Evolutionary conservation across 1,139 yeast genomes (phyloP).

Genomic region (Scheffersomyces titani): DNA sequence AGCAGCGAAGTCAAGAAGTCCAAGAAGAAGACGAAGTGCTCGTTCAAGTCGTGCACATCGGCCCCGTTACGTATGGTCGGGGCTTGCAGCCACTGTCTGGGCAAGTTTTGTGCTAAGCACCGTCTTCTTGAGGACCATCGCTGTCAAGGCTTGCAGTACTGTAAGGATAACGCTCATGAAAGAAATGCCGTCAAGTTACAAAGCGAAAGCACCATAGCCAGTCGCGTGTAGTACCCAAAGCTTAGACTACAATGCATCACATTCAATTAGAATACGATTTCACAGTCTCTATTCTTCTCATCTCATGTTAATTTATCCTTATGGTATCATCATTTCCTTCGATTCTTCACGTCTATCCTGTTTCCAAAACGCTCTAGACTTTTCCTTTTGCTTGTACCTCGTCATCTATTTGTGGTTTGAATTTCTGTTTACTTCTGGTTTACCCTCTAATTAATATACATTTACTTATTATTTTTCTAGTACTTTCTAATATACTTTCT

Average conservation of each 20-base stretch:
- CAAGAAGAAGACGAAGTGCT: slow-evolving; percentile 63
- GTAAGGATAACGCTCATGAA: slow-evolving; percentile 77
- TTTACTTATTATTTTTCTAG: not conserved
- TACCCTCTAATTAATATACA: not conserved
- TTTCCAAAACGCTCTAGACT: not conserved
- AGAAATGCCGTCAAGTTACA: slow-evolving; percentile 33
- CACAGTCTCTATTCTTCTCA: not conserved
- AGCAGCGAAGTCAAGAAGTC: slow-evolving; percentile 34
- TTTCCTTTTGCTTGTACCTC: not conserved
- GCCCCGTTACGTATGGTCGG: slow-evolving; percentile 83
- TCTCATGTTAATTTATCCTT: not conserved
- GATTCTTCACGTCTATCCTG: not conserved
- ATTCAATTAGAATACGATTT: not conserved
- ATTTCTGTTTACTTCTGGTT: not conserved
- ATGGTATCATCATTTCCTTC: slow-evolving; percentile 2
- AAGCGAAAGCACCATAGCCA: slow-evolving; percentile 43
- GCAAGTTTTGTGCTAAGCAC: slow-evolving; percentile 86
- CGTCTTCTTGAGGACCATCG: slow-evolving; percentile 82
- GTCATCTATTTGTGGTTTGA: not conserved
- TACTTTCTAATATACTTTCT: slow-evolving; percentile 3
- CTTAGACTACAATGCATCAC: not conserved
- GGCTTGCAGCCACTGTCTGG: slow-evolving; percentile 82
- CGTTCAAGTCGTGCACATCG: slow-evolving; percentile 61
- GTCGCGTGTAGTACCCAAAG: slow-evolving; percentile 24
- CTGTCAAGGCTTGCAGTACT: slow-evolving; percentile 74